A percentile compares a stretch with the other conserved stretches of the same genome.
phyloP scores from a whole-genome alignment of 306 rosid species.

The Corylus avellana region DNA sequence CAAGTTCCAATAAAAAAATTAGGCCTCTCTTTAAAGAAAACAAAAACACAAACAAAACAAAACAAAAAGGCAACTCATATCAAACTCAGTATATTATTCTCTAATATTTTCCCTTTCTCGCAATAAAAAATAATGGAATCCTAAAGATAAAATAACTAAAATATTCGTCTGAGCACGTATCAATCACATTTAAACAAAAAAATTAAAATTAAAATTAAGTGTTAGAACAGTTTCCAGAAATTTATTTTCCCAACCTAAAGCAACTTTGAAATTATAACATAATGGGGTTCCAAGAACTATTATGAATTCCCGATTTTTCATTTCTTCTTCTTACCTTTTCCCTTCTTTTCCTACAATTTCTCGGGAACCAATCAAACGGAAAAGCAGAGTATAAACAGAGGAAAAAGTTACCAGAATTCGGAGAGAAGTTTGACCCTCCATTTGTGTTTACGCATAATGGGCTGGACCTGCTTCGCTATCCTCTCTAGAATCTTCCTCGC shows the following conservation, averaged over 20 bases:
- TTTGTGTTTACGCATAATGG: slow-evolving; percentile 83
- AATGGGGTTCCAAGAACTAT: not conserved
- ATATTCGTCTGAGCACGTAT: not conserved
- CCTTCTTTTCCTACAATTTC: not conserved
- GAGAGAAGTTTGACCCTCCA: slow-evolving; percentile 94
- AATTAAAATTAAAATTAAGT: no score
- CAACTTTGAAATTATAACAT: not conserved
- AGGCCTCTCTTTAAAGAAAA: not conserved
- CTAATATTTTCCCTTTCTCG: not conserved
- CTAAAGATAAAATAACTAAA: not conserved
- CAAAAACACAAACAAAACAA: not conserved
- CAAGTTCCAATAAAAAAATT: not conserved
- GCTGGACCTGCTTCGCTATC: slow-evolving; percentile 90
- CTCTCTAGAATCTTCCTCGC: slow-evolving; percentile 73
- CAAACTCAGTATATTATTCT: not conserved
- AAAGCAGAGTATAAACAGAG: not conserved
- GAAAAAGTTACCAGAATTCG: slow-evolving; percentile 61
- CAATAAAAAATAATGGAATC: not conserved
- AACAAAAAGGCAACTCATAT: not conserved
- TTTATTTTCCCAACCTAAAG: not conserved
- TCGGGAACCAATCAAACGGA: slow-evolving; percentile 2
- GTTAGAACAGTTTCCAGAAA: no score
- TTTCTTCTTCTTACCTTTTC: not conserved
- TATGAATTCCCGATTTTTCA: not conserved
- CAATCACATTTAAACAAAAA: not conserved